phyloP scores from a whole-genome alignment of 2,329 filamentous ascomycete species.

The Claviceps cyperi region DNA sequence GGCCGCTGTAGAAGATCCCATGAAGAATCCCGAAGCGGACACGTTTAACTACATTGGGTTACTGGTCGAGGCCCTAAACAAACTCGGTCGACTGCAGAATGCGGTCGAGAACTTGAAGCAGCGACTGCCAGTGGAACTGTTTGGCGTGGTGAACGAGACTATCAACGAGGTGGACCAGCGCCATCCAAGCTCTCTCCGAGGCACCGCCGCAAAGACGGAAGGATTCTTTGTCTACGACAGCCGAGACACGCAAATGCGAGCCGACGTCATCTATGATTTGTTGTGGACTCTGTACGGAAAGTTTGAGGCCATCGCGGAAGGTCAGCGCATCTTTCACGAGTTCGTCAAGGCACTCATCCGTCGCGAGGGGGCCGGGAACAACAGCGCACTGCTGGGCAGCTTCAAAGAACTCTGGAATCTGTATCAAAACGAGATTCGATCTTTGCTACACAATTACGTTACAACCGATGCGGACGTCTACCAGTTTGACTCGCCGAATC shows the following conservation, averaged over 20 bases:
- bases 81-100: slow-evolving; percentile 69
- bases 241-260: slow-evolving; percentile 61
- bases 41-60: slow-evolving; percentile 88
- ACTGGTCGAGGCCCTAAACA: slow-evolving; percentile 78
- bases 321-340: slow-evolving; percentile 86
- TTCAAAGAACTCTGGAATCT: slow-evolving; percentile 98
- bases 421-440: slow-evolving; percentile 94
- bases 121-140: slow-evolving; percentile 82
- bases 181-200: slow-evolving; percentile 67
- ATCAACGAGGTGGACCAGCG: slow-evolving; percentile 87
- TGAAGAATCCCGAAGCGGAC: slow-evolving; percentile 86
- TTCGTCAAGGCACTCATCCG: slow-evolving; percentile 75
- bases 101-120: slow-evolving; percentile 88
- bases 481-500: slow-evolving; percentile 41
- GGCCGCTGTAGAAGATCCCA: slow-evolving; percentile 66
- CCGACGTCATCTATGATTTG: slow-evolving; percentile 79
- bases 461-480: slow-evolving; percentile 75
- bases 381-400: slow-evolving; percentile 58
- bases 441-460: slow-evolving; percentile 86
- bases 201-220: slow-evolving; percentile 36
- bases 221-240: slow-evolving; percentile 49
- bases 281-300: slow-evolving; percentile 89
- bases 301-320: slow-evolving; percentile 93
- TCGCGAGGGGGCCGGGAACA: slow-evolving; percentile 57
- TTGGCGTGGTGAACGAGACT: slow-evolving; percentile 85